Percentiles rank a stretch among this genome's conserved stretches.
Evolutionary conservation across 495 filamentous ascomycete species (phyloP).

Genomic region (Xylaria bambusicola): DNA sequence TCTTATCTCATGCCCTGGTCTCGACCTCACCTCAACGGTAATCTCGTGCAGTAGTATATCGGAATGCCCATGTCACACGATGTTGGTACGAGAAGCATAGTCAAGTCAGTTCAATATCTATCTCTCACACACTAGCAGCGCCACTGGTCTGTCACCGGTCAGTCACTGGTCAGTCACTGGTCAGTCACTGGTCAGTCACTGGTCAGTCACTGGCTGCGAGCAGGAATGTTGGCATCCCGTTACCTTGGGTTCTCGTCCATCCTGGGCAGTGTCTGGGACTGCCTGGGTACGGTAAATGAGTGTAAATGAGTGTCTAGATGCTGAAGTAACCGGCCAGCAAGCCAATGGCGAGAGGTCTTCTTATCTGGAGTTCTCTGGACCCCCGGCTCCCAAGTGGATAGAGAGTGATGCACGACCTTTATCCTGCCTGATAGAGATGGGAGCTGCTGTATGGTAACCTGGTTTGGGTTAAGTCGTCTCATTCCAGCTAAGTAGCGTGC

Average conservation of each 20-base stretch:
- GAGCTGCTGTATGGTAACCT: background rate
- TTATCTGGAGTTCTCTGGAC: conserved; percentile 7
- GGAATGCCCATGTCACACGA: conserved; percentile 3
- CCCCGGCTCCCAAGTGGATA: conserved; percentile 8
- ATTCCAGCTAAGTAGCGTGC: too few species aligned
- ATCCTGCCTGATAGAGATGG: background rate
- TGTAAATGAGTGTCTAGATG: background rate
- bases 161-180: too few species aligned
- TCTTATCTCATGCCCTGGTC: conserved; percentile 4
- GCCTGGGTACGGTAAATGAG: too few species aligned
- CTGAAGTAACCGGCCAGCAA: background rate
- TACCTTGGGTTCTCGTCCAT: background rate
- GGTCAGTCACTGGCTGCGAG: background rate
- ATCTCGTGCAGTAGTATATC: background rate
- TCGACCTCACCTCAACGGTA: background rate
- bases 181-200: too few species aligned
- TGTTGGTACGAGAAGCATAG: background rate
- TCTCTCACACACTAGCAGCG: too few species aligned
- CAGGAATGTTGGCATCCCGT: too few species aligned
- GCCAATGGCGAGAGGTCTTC: conserved; percentile 9
- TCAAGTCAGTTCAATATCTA: too few species aligned
- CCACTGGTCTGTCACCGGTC: too few species aligned
- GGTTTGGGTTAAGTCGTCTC: too few species aligned
- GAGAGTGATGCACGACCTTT: conserved; percentile 1
- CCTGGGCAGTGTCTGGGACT: too few species aligned